Evolutionary conservation across 2,329 filamentous ascomycete genomes (phyloP).

Genomic region (Stachybotrys elegans): DNA sequence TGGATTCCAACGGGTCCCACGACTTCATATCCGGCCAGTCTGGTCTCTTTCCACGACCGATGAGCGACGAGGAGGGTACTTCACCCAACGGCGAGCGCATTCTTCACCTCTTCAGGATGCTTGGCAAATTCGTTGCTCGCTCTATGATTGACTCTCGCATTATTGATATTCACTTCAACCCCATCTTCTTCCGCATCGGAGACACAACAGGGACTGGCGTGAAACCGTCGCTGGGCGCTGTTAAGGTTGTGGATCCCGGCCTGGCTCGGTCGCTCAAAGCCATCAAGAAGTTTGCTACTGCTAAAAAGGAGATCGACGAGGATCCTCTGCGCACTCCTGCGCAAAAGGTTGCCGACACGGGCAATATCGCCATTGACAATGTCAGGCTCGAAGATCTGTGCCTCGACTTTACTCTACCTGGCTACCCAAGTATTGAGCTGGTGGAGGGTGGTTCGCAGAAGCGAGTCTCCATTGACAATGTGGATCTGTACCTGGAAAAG

Average conservation of each 20-base stretch:
- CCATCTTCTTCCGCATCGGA: slow-evolving; percentile 93
- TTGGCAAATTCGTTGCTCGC: slow-evolving; percentile 94
- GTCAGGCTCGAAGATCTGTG: slow-evolving; percentile 80
- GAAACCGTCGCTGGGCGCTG: slow-evolving; percentile 78
- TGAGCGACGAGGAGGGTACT: slow-evolving; percentile 70
- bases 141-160: slow-evolving; percentile 98
- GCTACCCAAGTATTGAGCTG: slow-evolving; percentile 82
- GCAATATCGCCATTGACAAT: slow-evolving; percentile 68
- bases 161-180: slow-evolving; percentile 95
- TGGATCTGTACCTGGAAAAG: slow-evolving; percentile 80
- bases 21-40: slow-evolving; percentile 82
- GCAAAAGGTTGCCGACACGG: slow-evolving; percentile 66
- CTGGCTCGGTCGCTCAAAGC: slow-evolving; percentile 80
- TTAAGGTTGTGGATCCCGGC: slow-evolving; percentile 83
- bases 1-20: slow-evolving; percentile 64
- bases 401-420: slow-evolving; percentile 91
- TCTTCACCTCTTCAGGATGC: slow-evolving; percentile 81
- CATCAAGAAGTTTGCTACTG: slow-evolving; percentile 79
- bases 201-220: slow-evolving; percentile 59
- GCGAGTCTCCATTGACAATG: slow-evolving; percentile 81
- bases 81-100: slow-evolving; percentile 82
- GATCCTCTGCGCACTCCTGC: slow-evolving; percentile 59
- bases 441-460: slow-evolving; percentile 68
- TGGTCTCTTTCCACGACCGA: slow-evolving; percentile 86
- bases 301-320: slow-evolving; percentile 77